Percentiles rank a stretch among this genome's conserved stretches.
Conservation (phyloP, 495 filamentous ascomycete species). For the Xylaria scruposa region DNA sequence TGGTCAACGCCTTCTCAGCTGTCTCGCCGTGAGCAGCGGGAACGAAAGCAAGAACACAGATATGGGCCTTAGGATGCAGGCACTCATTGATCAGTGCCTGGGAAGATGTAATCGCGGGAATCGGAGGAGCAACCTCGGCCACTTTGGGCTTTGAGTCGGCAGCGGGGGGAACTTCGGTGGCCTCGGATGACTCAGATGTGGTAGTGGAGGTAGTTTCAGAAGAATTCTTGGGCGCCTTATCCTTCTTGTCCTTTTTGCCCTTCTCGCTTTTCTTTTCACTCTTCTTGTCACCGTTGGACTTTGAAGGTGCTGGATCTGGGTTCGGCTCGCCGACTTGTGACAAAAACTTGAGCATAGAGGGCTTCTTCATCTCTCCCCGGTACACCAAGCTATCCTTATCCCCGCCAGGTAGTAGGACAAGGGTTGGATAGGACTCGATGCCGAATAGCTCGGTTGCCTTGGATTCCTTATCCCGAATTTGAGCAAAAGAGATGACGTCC, state of each 20-base stretch:
- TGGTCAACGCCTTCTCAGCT: slow-evolving; percentile 64
- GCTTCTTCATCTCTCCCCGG: slow-evolving; percentile 86
- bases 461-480: slow-evolving; percentile 83
- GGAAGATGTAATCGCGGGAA: slow-evolving; percentile 57
- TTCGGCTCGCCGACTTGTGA: slow-evolving; percentile 77
- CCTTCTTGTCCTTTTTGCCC: slow-evolving; percentile 53
- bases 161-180: slow-evolving; percentile 51
- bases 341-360: slow-evolving; percentile 81
- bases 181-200: slow-evolving; percentile 44
- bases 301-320: slow-evolving; percentile 68
- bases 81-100: slow-evolving; percentile 73
- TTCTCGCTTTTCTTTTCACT: slow-evolving; percentile 59
- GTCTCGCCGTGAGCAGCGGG: slow-evolving; percentile 61
- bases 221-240: slow-evolving; percentile 53
- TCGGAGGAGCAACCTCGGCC: slow-evolving; percentile 60
- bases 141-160: slow-evolving; percentile 48
- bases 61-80: slow-evolving; percentile 75
- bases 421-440: slow-evolving; percentile 75
- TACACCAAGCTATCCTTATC: slow-evolving; percentile 73
- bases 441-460: slow-evolving; percentile 75
- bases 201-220: slow-evolving; percentile 48
- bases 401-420: slow-evolving; percentile 81
- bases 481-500: slow-evolving; percentile 80
- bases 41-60: slow-evolving; percentile 84
- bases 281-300: slow-evolving; percentile 59